A percentile compares a stretch with the other conserved stretches of the same genome.
Evolutionary conservation across 257 asterid genomes (phyloP).

Genomic region (Petunia axillaris): DNA sequence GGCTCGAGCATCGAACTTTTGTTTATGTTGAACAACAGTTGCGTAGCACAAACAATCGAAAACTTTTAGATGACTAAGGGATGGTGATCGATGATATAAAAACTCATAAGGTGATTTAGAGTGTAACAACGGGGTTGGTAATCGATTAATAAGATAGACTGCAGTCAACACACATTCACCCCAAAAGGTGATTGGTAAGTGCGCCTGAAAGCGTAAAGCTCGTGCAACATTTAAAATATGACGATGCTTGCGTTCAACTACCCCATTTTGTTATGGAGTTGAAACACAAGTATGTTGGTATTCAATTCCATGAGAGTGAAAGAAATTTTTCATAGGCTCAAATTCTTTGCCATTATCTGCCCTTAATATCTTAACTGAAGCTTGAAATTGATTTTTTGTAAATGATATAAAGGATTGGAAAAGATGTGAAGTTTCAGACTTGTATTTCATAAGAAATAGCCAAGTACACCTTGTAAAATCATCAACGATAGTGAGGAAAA

Average conservation of each 20-base stretch:
- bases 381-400: neutral
- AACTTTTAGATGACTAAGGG: neutral
- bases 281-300: neutral
- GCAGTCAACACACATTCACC: neutral
- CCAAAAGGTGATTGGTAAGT: neutral
- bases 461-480: slow-evolving; percentile 17
- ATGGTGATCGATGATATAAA: neutral
- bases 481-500: neutral
- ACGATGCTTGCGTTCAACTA: neutral
- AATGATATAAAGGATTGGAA: neutral
- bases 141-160: neutral
- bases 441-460: slow-evolving; percentile 7
- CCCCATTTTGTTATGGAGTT: neutral
- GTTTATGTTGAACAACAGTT: slow-evolving; percentile 4
- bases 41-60: slow-evolving; percentile 31
- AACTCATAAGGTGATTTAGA: neutral
- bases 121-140: neutral
- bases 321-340: neutral
- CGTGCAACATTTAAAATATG: neutral
- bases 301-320: neutral
- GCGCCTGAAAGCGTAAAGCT: neutral
- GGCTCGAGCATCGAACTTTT: slow-evolving; percentile 18
- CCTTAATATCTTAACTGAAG: neutral
- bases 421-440: neutral
- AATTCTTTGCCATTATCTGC: neutral